These are phyloP conservation scores for Fusarium protoensiforme DNA, from an alignment of 2,329 filamentous ascomycete genomes.

Conservation along the genomic window DNA sequence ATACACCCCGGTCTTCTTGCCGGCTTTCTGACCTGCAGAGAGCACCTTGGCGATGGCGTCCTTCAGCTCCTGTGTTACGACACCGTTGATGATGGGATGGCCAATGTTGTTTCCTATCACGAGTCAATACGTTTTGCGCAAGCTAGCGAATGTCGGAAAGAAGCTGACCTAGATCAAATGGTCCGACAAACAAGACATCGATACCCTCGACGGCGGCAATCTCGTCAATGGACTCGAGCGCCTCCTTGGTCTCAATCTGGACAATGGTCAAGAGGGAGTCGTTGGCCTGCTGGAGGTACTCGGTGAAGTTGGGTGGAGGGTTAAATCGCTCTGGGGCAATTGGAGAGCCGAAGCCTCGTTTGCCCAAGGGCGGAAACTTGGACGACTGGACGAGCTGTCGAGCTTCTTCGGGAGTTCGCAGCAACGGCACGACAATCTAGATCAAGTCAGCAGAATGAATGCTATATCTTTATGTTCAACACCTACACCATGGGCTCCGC, in stretches of 20 bases:
- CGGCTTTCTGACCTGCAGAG: constrained; percentile 67
- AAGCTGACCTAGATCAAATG: constrained; percentile 68
- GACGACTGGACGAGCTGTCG: constrained; percentile 57
- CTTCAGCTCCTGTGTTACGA: constrained; percentile 68
- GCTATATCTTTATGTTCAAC: too few species aligned
- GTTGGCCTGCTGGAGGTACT: constrained; percentile 63
- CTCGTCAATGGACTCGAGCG: constrained; percentile 68
- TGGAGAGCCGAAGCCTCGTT: constrained; percentile 62
- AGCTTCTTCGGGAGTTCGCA: constrained; percentile 57
- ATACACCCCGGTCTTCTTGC: constrained; percentile 74
- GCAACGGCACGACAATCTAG: constrained; percentile 59
- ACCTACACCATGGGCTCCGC: constrained; percentile 62
- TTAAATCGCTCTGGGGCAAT: constrained; percentile 57
- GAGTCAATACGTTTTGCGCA: constrained; percentile 5
- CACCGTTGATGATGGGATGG: constrained; percentile 69
- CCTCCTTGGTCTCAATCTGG: constrained; percentile 75
- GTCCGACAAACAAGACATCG: constrained; percentile 73
- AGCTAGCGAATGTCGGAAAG: too few species aligned
- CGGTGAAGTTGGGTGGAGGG: constrained; percentile 56
- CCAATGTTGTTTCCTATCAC: constrained; percentile 67
- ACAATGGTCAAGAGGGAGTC: constrained; percentile 70
- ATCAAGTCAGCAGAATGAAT: constrained; percentile 15
- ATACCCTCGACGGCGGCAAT: constrained; percentile 70
- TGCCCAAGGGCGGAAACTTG: constrained; percentile 62
- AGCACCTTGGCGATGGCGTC: constrained; percentile 69